Conservation (phyloP, 2,329 filamentous ascomycete genomes). For the Talaromyces pinophilus region DNA sequence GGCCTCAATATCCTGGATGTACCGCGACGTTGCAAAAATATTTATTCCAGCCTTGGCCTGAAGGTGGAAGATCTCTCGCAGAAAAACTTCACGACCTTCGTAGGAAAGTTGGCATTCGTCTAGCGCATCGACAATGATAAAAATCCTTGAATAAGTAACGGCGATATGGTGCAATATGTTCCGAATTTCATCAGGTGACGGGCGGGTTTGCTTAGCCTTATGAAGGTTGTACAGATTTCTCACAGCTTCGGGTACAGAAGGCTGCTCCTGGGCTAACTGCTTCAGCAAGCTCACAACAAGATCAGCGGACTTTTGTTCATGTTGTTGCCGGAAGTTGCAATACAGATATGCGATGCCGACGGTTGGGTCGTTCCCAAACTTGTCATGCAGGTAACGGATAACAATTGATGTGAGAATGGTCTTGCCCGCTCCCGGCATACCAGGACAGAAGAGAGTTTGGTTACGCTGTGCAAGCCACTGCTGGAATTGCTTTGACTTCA, state of each 20-base stretch:
- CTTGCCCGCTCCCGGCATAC: slow-evolving; percentile 54
- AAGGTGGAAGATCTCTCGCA: no score
- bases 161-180: no score
- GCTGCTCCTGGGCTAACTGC: not conserved
- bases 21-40: no score
- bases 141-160: no score
- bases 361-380: slow-evolving; percentile 21
- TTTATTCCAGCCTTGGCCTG: no score
- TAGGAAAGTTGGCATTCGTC: no score
- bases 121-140: no score
- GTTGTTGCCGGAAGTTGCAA: slow-evolving; percentile 9
- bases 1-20: no score
- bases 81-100: no score
- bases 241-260: not conserved
- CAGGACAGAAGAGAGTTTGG: slow-evolving; percentile 13
- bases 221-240: not conserved
- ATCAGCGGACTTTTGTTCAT: not conserved
- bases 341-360: slow-evolving; percentile 15
- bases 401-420: slow-evolving; percentile 49
- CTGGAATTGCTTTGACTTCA: not conserved
- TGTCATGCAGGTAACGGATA: slow-evolving; percentile 40
- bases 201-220: no score
- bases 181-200: no score
- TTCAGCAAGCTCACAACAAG: not conserved
- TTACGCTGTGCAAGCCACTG: not conserved